Percentiles rank a stretch among this genome's conserved stretches.
These are phyloP conservation scores for Talaromyces proteolyticus DNA, from an alignment of 495 filamentous ascomycete genomes.

Conservation along the genomic window DNA sequence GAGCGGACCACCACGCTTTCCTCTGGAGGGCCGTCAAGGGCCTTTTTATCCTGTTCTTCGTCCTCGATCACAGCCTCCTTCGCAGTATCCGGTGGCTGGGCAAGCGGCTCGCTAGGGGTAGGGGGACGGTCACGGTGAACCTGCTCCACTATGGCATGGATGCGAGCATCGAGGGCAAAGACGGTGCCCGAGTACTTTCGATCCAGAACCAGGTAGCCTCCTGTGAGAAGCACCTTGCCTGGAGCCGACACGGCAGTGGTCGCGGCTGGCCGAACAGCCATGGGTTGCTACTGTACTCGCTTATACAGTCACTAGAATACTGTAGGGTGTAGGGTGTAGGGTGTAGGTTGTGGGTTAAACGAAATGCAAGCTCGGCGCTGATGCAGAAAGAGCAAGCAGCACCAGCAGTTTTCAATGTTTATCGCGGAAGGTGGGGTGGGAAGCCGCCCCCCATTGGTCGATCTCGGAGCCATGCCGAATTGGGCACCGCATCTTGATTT, in stretches of 20 bases:
- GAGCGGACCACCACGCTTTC: conserved; percentile 71
- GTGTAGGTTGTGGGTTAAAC: too few relatives aligned
- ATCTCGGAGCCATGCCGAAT: too few relatives aligned
- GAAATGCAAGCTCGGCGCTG: too few relatives aligned
- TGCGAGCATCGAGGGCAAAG: conserved; percentile 89
- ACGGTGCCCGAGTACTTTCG: conserved; percentile 82
- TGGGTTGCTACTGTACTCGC: too few relatives aligned
- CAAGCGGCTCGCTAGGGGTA: conserved; percentile 9
- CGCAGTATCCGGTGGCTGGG: conserved; percentile 13
- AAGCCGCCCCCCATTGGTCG: too few relatives aligned
- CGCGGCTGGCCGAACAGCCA: conserved; percentile 7
- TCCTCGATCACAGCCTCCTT: conserved; percentile 7
- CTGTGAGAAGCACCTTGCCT: conserved; percentile 91
- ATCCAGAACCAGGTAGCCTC: conserved; percentile 93
- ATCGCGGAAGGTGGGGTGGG: too few relatives aligned
- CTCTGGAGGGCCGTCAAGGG: conserved; percentile 29
- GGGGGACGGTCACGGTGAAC: conserved; percentile 29
- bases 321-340: too few relatives aligned
- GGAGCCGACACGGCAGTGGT: conserved; percentile 77
- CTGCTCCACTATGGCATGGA: conserved; percentile 73
- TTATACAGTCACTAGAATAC: too few relatives aligned
- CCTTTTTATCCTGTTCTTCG: conserved; percentile 8
- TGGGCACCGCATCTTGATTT: too few relatives aligned
- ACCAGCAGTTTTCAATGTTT: too few relatives aligned
- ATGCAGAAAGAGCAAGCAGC: too few relatives aligned